A percentile compares a stretch with the other conserved stretches of the same genome.
Conservation (phyloP, 2,329 filamentous ascomycete species). For the Stagonosporopsis cucurbitacearum region DNA sequence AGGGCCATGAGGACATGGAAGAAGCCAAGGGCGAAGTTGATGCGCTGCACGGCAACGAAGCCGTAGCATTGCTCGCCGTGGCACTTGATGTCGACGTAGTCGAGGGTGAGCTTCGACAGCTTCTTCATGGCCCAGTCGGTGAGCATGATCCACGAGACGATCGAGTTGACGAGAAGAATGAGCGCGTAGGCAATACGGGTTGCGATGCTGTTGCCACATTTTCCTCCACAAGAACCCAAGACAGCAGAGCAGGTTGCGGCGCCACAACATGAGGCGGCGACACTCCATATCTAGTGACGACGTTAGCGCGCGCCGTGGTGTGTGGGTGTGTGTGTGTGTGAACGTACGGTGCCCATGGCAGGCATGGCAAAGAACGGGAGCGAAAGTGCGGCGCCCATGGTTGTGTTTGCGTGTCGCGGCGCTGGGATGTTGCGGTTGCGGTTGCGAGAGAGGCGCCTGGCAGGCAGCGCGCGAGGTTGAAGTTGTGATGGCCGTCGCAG, state of each 20-base stretch:
- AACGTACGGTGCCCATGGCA: slow-evolving; percentile 80
- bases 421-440: no score
- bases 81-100: slow-evolving; percentile 96
- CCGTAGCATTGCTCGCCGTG: slow-evolving; percentile 88
- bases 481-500: neutral
- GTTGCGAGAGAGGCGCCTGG: slow-evolving; percentile 20
- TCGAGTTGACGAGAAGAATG: slow-evolving; percentile 94
- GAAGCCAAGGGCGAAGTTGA: slow-evolving; percentile 95
- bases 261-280: slow-evolving; percentile 90
- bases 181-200: slow-evolving; percentile 97
- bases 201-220: slow-evolving; percentile 96
- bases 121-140: slow-evolving; percentile 98
- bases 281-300: slow-evolving; percentile 72
- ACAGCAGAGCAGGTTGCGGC: slow-evolving; percentile 96
- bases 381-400: slow-evolving; percentile 91
- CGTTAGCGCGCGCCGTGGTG: slow-evolving; percentile 28
- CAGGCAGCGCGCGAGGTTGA: slow-evolving; percentile 20
- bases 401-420: slow-evolving; percentile 27
- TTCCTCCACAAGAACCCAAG: slow-evolving; percentile 86
- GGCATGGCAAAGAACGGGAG: slow-evolving; percentile 88
- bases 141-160: slow-evolving; percentile 98
- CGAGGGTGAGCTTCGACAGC: slow-evolving; percentile 85
- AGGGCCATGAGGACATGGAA: slow-evolving; percentile 89
- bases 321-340: neutral
- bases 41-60: slow-evolving; percentile 94